phyloP scores from a whole-genome alignment of 75 land plant species.

The Selaginella tamariscina region DNA sequence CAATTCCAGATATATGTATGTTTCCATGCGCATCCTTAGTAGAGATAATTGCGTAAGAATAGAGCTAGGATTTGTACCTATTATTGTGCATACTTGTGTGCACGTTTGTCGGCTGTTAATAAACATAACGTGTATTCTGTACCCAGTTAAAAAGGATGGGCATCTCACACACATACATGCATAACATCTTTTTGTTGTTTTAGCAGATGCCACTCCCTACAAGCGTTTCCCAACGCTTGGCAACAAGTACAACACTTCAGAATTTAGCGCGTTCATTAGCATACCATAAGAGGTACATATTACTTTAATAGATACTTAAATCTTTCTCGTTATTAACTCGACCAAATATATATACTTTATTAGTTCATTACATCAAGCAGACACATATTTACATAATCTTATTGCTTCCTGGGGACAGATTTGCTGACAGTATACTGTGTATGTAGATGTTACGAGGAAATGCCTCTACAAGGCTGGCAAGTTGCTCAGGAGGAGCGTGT shows the following conservation, averaged over 20 bases:
- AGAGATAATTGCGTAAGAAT: too few species aligned
- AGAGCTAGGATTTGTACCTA: background rate
- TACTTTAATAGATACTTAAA: slow-evolving; percentile 59
- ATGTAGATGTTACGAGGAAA: slow-evolving; percentile 95
- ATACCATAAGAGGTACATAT: slow-evolving; percentile 78
- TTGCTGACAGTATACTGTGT: too few species aligned
- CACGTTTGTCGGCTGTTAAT: background rate
- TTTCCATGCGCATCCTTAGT: too few species aligned
- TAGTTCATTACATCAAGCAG: too few species aligned
- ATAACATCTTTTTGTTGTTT: too few species aligned
- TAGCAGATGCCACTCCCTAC: slow-evolving; percentile 79
- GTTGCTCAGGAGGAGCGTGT: slow-evolving; percentile 78
- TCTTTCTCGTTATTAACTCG: too few species aligned
- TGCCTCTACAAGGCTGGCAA: slow-evolving; percentile 97
- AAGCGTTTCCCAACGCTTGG: slow-evolving; percentile 65
- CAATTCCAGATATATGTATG: too few species aligned
- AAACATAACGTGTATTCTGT: background rate
- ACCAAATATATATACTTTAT: too few species aligned
- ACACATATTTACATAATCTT: too few species aligned
- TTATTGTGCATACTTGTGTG: background rate
- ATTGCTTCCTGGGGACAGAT: too few species aligned
- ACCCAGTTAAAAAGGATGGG: too few species aligned
- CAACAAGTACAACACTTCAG: slow-evolving; percentile 75
- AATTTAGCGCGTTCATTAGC: slow-evolving; percentile 91
- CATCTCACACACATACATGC: too few species aligned